phyloP scores from a whole-genome alignment of 2,329 filamentous ascomycete genomes.

The Scedosporium minutisporum region DNA sequence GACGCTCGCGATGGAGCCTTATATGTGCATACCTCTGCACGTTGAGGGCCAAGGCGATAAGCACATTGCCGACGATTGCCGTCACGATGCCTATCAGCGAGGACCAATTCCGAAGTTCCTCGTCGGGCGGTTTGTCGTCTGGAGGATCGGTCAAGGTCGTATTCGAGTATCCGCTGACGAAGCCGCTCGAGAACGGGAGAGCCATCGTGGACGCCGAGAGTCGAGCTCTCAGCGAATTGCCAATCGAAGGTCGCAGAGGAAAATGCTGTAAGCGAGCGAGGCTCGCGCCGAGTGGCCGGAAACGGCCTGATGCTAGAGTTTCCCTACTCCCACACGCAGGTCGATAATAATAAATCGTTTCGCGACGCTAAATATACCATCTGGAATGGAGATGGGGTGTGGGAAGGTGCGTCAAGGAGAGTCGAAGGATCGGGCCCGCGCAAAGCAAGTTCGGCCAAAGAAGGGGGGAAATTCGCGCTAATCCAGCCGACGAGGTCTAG shows the following conservation, averaged over 20 bases:
- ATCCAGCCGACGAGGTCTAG: background rate
- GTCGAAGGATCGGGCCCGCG: background rate
- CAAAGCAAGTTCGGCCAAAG: background rate
- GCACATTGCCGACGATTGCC: slow-evolving; percentile 81
- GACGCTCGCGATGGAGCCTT: slow-evolving; percentile 62
- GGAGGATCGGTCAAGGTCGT: slow-evolving; percentile 7
- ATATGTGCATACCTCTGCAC: slow-evolving; percentile 95
- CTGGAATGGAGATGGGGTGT: background rate
- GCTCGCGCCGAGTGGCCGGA: background rate
- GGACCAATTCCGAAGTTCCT: slow-evolving; percentile 64
- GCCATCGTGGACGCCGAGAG: background rate
- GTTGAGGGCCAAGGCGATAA: slow-evolving; percentile 93
- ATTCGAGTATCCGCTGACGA: background rate
- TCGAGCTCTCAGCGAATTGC: background rate
- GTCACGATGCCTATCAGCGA: slow-evolving; percentile 91
- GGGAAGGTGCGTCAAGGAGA: background rate
- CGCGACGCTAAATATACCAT: slow-evolving; percentile 2
- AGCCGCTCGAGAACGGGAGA: background rate
- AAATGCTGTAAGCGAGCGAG: background rate
- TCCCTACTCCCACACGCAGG: background rate
- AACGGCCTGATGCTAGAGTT: background rate
- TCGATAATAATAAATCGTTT: background rate
- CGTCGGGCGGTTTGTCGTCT: slow-evolving; percentile 24
- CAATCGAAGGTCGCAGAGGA: background rate
- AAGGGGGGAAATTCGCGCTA: background rate